phyloP scores from a whole-genome alignment of 352 stramenopile species.

The Chrysophaeum taylorii region DNA sequence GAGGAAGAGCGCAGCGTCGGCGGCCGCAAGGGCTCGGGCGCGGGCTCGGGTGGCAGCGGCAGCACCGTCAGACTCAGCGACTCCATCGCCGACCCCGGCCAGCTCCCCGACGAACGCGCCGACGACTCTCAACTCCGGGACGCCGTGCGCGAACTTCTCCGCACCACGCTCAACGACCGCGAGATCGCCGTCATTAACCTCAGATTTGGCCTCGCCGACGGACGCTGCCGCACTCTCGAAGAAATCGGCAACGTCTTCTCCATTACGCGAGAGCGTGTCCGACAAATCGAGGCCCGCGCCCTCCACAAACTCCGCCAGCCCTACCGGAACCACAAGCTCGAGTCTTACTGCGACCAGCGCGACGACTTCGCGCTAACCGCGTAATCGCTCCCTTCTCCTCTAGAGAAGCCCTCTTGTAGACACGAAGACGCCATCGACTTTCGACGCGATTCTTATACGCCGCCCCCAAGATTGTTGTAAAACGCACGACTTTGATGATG shows the following conservation, averaged over 20 bases:
- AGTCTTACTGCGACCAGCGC: slow-evolving; percentile 50
- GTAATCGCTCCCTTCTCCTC: no score
- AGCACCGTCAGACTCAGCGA: slow-evolving; percentile 41
- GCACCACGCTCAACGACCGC: slow-evolving; percentile 45
- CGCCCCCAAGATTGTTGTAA: no score
- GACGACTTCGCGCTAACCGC: background rate
- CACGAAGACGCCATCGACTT: no score
- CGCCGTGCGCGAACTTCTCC: slow-evolving; percentile 47
- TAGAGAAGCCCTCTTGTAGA: no score
- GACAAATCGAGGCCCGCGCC: slow-evolving; percentile 64
- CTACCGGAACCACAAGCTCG: slow-evolving; percentile 60
- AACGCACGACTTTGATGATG: no score
- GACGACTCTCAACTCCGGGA: slow-evolving; percentile 50
- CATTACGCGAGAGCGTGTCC: slow-evolving; percentile 61
- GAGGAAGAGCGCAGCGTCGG: slow-evolving; percentile 45
- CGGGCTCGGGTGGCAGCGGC: slow-evolving; percentile 24
- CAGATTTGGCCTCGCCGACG: slow-evolving; percentile 59
- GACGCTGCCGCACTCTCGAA: slow-evolving; percentile 52
- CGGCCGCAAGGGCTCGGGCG: slow-evolving; percentile 36
- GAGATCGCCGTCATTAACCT: slow-evolving; percentile 60
- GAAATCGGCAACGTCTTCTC: slow-evolving; percentile 56
- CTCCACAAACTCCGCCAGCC: slow-evolving; percentile 65
- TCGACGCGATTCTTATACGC: no score
- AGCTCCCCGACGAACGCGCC: slow-evolving; percentile 47
- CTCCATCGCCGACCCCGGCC: slow-evolving; percentile 43